phyloP scores from a whole-genome alignment of 2,329 filamentous ascomycete genomes.

The Rhynchosporium secalis region DNA sequence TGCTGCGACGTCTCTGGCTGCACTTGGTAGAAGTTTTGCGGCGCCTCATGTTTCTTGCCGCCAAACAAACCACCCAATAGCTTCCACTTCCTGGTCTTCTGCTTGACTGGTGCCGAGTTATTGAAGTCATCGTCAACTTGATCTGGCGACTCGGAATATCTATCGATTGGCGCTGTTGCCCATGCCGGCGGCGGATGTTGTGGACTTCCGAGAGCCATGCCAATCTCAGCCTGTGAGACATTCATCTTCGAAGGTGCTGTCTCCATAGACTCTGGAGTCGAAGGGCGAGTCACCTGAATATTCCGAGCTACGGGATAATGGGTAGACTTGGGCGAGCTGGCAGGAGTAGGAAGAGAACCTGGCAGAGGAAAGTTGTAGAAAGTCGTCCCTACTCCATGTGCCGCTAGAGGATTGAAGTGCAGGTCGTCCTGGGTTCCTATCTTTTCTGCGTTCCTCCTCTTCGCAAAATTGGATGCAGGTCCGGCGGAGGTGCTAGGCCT shows the following conservation, averaged over 20 bases:
- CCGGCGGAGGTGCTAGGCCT: conserved; percentile 38
- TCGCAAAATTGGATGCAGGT: conserved; percentile 27
- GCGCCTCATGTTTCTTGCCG: conserved; percentile 42
- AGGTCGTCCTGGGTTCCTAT: conserved; percentile 39
- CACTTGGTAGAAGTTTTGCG: conserved; percentile 37
- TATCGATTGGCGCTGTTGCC: conserved; percentile 25
- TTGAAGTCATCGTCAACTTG: conserved; percentile 20
- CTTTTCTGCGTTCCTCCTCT: conserved; percentile 30
- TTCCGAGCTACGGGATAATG: conserved; percentile 25
- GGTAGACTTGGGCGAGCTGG: conserved; percentile 24
- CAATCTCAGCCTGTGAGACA: conserved; percentile 50
- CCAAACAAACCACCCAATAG: conserved; percentile 56
- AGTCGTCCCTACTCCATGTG: conserved; percentile 34
- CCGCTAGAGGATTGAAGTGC: conserved; percentile 35
- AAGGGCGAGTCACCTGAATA: conserved; percentile 21
- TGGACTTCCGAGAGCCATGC: conserved; percentile 74
- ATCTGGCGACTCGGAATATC: conserved; percentile 31
- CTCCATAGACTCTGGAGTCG: conserved; percentile 29
- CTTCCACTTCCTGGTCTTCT: conserved; percentile 57
- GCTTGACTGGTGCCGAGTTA: conserved; percentile 24
- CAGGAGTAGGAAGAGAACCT: conserved; percentile 31
- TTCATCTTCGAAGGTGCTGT: conserved; percentile 23
- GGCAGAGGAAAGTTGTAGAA: conserved; percentile 37
- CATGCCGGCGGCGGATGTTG: conserved; percentile 41
- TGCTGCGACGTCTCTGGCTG: conserved; percentile 30